Evolutionary conservation across 768 basidiomycete genomes (phyloP), one percentile per base, ranked within the genome.

Genomic region (Pisolithus sp.): DNA sequence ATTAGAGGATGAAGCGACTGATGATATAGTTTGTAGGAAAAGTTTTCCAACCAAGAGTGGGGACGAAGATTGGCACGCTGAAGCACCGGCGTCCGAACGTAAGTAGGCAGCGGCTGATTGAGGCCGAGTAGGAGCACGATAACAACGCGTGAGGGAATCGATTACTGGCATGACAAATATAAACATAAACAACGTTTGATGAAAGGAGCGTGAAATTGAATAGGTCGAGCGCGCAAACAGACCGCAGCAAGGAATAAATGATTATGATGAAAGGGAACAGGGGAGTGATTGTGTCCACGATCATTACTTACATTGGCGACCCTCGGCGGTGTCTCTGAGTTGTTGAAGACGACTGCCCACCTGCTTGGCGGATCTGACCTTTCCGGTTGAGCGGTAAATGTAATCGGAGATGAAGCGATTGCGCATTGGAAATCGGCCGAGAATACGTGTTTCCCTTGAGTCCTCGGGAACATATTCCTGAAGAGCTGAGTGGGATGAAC

Each of bases 351-450:
- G 84, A 61, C 84, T 86, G 52, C 87, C 86, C 44, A 89, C 86
- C 67, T 89, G 86, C 64, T 89, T 89, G 21, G 86, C 79, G 7
- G 84, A 83, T 53, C 87, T 76, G 54, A 76, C 73, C 64, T 83
- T 81, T 21, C 86, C 85, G 0, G 87, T 89, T 55, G 76, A 77
- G 34, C 74, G 72, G 62, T 73, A 80, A 62, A 89, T 88, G 68
- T 85, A 82, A 57, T 89, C 84, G 48, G 86, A 85, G 55, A 89
- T 85, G 68, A 88, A 89, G 44, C 83, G 77, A 68, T 89, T 89
- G 52, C 87, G 76, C 76, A 85, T 80, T 36, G 87, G 87, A 62
- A 85, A 88, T 47, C 87, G 78, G 21, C 85, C 85, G 3, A 89
- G 76, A 17, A 84, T 77, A 50, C 83, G 74, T 38, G 85, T 85